Evolutionary conservation across 495 filamentous ascomycete species (phyloP).

Genomic region (Letharia columbiana): DNA sequence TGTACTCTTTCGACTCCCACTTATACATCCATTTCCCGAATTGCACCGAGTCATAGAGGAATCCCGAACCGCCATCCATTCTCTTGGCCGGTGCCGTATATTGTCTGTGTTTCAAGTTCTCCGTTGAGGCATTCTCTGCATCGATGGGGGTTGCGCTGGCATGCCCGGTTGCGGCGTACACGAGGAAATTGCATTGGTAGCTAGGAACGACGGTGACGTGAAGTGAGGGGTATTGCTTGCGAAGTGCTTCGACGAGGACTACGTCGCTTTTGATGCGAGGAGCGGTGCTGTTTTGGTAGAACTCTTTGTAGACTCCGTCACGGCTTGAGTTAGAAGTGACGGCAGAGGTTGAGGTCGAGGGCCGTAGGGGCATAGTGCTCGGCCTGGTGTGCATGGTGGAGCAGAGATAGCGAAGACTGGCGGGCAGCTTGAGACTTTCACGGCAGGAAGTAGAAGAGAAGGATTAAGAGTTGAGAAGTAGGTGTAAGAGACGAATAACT

Average conservation of each 20-base stretch:
- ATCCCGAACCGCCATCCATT: conserved; percentile 7
- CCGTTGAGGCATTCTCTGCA: not conserved
- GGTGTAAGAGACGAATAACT: not conserved
- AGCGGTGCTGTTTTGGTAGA: conserved; percentile 12
- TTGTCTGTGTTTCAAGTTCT: conserved; percentile 5
- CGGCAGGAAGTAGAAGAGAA: not conserved
- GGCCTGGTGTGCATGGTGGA: conserved; percentile 3
- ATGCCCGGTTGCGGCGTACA: conserved; percentile 18
- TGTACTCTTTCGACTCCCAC: conserved; percentile 16
- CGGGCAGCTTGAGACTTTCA: not conserved
- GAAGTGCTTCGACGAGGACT: conserved; percentile 16
- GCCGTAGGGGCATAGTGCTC: conserved; percentile 1
- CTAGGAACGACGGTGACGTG: conserved; percentile 16
- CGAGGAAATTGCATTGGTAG: conserved; percentile 21
- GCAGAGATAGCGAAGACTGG: not conserved
- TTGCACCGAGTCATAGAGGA: conserved; percentile 18
- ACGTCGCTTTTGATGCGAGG: conserved; percentile 15
- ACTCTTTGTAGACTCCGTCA: conserved; percentile 16
- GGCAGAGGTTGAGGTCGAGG: not conserved
- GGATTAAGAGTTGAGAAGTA: not conserved
- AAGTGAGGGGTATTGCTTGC: conserved; percentile 19
- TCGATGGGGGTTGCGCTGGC: conserved; percentile 17
- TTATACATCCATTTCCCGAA: conserved; percentile 18
- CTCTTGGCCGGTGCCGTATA: conserved; percentile 5
- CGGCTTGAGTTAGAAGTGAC: not conserved